Evolutionary conservation across 306 rosid species (phyloP), one percentile per base, ranked within the genome.

Genomic region (Vigna reflexopilosa): DNA sequence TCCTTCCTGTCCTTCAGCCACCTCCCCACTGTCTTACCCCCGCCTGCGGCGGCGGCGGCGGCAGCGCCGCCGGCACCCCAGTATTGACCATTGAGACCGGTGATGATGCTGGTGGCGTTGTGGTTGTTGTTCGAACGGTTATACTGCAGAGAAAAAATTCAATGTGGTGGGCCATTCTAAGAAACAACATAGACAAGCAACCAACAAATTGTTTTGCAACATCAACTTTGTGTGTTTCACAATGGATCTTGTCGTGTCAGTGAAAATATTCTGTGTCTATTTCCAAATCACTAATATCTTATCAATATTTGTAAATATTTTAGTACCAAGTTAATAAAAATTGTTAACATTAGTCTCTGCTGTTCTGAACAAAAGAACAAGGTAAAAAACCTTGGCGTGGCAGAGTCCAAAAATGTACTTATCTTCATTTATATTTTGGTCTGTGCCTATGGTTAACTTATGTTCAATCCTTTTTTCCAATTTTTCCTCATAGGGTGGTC

Each of bases 1-100:
- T 96, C 99, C 88, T 79, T 96, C 85, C 99, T 83, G n/a, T 96
- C 98, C 93, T 93, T 96, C 19, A 96, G 84, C 99, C 99, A 96
- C 88, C 99, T 85, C 6, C 99, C 99, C 0, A 96, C 94, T 9
- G 98, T 93, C 90, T 91, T 96, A 0, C 97, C 94, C 0, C 96
- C 88, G 0, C 85, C 63, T 1, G 74, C 59, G 0, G 77, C 45
- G 4, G 82, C 71, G 0, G 81, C 50, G 0, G 85, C 72, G 26
- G 87, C 52, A 0, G 83, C 72, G 1, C 77, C 51, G 0, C 84
- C 72, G 36, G 87, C 52, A 0, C 82, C 75, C 58, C 99, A 77
- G 69, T 63, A 87, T 55, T 87, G 93, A 55, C 81, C 34, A 8
- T 82, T 87, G 48, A 80, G 22, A 30, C 14, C 76, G 51, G 80